phyloP scores from a whole-genome alignment of 345 rosid genomes.

The Atalantia buxifolia region DNA sequence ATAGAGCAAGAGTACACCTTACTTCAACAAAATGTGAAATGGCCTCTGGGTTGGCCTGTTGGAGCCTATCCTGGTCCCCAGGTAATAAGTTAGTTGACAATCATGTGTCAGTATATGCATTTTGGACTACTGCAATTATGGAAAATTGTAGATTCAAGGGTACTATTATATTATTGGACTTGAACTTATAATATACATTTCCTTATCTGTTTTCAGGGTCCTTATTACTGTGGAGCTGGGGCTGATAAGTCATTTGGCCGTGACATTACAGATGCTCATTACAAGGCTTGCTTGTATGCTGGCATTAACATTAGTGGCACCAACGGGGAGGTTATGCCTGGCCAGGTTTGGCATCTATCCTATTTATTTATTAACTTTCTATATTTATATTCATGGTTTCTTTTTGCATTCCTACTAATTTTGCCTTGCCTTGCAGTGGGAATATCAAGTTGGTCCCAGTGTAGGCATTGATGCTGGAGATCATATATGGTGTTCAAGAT shows the following conservation, averaged over 20 bases:
- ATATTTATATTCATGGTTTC: neutral
- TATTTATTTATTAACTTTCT: neutral
- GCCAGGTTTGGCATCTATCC: constrained; percentile 57
- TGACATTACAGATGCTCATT: constrained; percentile 97
- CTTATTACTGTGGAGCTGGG: constrained; percentile 96
- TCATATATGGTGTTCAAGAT: constrained; percentile 92
- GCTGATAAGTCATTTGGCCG: constrained; percentile 97
- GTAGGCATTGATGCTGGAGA: constrained; percentile 96
- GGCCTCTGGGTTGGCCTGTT: constrained; percentile 99
- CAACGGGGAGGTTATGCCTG: constrained; percentile 99
- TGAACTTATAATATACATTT: neutral
- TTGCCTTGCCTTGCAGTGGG: constrained; percentile 62
- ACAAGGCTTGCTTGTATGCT: constrained; percentile 95
- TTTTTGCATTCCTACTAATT: constrained; percentile 5
- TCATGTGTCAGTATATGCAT: neutral
- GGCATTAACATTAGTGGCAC: constrained; percentile 94
- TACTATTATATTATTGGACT: neutral
- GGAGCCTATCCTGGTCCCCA: constrained; percentile 99
- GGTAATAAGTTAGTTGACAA: constrained; percentile 35
- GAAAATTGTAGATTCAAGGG: neutral
- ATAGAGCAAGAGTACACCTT: constrained; percentile 99
- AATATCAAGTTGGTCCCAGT: constrained; percentile 96
- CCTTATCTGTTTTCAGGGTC: constrained; percentile 56
- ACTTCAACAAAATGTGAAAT: constrained; percentile 72
- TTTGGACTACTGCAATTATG: neutral